Evolutionary conservation across 345 rosid species (phyloP).

Genomic region (Punica granatum): DNA sequence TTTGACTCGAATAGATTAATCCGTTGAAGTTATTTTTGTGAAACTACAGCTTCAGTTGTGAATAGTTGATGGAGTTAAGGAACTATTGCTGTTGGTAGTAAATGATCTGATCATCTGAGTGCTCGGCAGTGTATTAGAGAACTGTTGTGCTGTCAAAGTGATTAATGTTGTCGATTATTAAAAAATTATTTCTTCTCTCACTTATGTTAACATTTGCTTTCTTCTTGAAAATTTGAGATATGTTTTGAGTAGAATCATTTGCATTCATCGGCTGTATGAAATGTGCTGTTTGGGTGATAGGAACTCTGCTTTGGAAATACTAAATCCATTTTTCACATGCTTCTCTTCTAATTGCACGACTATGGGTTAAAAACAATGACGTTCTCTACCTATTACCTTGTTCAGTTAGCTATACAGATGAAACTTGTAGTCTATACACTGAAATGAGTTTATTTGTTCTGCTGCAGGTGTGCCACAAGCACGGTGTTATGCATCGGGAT

Average conservation of each 20-base stretch:
- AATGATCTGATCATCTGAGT: neutral
- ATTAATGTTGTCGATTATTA: neutral
- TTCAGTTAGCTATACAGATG: neutral
- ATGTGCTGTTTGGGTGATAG: neutral
- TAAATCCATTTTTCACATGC: neutral
- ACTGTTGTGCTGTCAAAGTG: neutral
- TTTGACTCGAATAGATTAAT: neutral
- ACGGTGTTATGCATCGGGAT: conserved; percentile 93
- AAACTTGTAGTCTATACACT: neutral
- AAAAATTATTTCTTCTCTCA: no score
- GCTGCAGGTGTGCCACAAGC: conserved; percentile 74
- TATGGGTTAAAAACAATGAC: neutral
- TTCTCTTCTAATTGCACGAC: no score
- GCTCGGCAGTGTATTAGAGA: neutral
- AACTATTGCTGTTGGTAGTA: neutral
- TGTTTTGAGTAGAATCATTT: neutral
- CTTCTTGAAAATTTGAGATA: no score
- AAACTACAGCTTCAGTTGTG: neutral
- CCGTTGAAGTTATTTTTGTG: neutral
- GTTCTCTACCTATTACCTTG: neutral
- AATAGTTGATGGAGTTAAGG: neutral
- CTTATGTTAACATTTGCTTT: no score
- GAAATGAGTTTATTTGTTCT: conserved; percentile 4
- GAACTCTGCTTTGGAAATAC: neutral
- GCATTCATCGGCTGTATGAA: neutral